Base-by-base conservation (phyloP, 208 protist genomes). In the Naegleria fowleri region DNA sequence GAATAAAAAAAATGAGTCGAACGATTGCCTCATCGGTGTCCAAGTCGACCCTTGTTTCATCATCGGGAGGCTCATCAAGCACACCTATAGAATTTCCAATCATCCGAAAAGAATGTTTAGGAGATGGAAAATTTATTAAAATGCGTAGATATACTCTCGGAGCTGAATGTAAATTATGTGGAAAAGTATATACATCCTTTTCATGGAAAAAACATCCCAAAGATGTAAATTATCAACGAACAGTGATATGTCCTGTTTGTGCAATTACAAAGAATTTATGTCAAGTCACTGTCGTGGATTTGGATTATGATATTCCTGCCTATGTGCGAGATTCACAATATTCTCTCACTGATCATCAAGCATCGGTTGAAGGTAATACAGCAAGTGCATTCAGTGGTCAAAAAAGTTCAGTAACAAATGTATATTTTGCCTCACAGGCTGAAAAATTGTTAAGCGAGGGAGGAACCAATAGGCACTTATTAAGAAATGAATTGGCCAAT, bases 61-160 rank as follows among this genome's bases (percentile, higher is more conserved):
- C 43, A 48, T 48, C 43, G 43, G 43, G 43, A 48, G 43, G 43
- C 5, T 48, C 43, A 48, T 48, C 43, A 1, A 48, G 43, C 7
- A 7, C 19, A 38, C 75, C 22, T 39, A 87, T 29, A 15, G 83
- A 87, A 87, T 87, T 87, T 87, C 83, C 83, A 87, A 51, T 87
- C 6, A 33, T 87, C 1, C 19, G 83, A 29, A 33, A 41, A 16
- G 22, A 51, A 52, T 87, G 83, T 87, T 15, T 87, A 29, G 83
- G 83, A 25, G 33, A 87, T 38, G 55, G 55, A 15, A 22, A 52
- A 43, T 88, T 39, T 58, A 38, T 88, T 7, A 88, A 39, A 88
- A 88, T 88, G 84, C 51, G 9, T 58, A 88, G 41, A 55, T 39
- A 39, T 38, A 52, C 84, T 11, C 13, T 58, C 6, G 84, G 84